phyloP scores from a whole-genome alignment of 1,284 basidiomycete genomes.

The Fomitopsis pinicola region DNA sequence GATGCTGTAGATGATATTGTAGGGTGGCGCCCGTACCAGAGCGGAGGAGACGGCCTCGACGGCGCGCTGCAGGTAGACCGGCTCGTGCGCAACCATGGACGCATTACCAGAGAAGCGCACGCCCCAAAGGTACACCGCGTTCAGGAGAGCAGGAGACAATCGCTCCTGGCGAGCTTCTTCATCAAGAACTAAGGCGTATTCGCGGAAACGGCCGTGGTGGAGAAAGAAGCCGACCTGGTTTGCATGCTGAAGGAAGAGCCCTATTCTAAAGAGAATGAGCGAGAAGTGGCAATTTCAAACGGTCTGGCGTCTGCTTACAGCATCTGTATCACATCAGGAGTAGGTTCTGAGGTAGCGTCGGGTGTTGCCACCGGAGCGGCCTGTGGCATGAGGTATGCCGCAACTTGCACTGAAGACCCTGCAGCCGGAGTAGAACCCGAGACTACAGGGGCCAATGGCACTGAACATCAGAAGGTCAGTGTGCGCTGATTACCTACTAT shows the following conservation, averaged over 20 bases:
- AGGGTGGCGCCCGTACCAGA: conserved; percentile 27
- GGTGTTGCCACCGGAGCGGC: conserved; percentile 6
- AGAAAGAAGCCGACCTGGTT: conserved; percentile 36
- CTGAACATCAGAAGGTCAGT: neutral
- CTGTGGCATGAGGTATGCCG: neutral
- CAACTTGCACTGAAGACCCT: neutral
- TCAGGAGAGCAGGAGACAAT: conserved; percentile 23
- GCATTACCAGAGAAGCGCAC: conserved; percentile 18
- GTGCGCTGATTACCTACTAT: neutral
- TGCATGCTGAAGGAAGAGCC: conserved; percentile 29
- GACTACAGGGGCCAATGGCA: conserved; percentile 1
- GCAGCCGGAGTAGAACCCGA: neutral
- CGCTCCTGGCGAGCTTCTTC: conserved; percentile 14
- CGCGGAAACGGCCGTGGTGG: conserved; percentile 14
- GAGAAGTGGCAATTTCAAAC: neutral
- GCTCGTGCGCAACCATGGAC: conserved; percentile 16
- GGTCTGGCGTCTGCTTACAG: conserved; percentile 13
- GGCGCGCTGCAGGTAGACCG: conserved; percentile 25
- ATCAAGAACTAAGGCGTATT: conserved; percentile 13
- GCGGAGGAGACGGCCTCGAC: conserved; percentile 25
- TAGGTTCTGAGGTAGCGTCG: conserved; percentile 14
- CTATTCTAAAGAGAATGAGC: conserved; percentile 23
- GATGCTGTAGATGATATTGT: conserved; percentile 35
- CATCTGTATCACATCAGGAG: conserved; percentile 14
- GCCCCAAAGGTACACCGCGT: conserved; percentile 27